phyloP scores from a whole-genome alignment of 257 asterid genomes.

The Thymus quinquecostatus region DNA sequence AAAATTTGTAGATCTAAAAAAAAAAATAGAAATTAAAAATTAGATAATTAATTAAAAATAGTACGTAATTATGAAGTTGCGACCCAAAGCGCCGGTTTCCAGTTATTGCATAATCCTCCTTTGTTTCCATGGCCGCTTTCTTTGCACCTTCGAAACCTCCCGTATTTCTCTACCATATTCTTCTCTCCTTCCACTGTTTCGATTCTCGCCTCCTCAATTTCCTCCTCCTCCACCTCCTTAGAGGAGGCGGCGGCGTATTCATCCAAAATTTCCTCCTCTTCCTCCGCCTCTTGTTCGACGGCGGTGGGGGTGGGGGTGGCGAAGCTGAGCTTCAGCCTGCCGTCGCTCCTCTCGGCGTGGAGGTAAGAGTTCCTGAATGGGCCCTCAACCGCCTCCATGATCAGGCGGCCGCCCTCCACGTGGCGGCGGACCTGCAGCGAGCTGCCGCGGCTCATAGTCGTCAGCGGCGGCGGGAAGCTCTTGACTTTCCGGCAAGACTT shows the following conservation, averaged over 20 bases:
- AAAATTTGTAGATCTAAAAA: not conserved
- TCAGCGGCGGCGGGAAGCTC: slow-evolving; percentile 86
- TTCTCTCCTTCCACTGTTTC: slow-evolving; percentile 38
- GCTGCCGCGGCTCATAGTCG: slow-evolving; percentile 66
- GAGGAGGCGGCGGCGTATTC: slow-evolving; percentile 32
- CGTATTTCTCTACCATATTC: slow-evolving; percentile 46
- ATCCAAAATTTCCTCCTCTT: slow-evolving; percentile 21
- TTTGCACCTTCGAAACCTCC: slow-evolving; percentile 57
- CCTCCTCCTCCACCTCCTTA: slow-evolving; percentile 30
- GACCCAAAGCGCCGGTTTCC: slow-evolving; percentile 69
- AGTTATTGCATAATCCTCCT: slow-evolving; percentile 53
- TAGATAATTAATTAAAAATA: not conserved
- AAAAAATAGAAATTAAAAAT: not conserved
- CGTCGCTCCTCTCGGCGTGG: slow-evolving; percentile 74
- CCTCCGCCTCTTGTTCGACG: slow-evolving; percentile 8
- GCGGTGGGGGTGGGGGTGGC: slow-evolving; percentile 24
- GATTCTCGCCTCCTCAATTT: slow-evolving; percentile 34
- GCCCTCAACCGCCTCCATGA: slow-evolving; percentile 65
- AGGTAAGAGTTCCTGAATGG: slow-evolving; percentile 54
- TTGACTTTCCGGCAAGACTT: slow-evolving; percentile 26
- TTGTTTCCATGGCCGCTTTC: slow-evolving; percentile 52
- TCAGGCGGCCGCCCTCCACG: slow-evolving; percentile 69
- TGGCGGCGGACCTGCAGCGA: slow-evolving; percentile 61
- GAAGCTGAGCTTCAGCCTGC: slow-evolving; percentile 65
- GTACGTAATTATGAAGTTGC: slow-evolving; percentile 46